Evolutionary conservation across 192 early-diverging fungal genomes (phyloP).

Genomic region (Backusella tarrabulga): DNA sequence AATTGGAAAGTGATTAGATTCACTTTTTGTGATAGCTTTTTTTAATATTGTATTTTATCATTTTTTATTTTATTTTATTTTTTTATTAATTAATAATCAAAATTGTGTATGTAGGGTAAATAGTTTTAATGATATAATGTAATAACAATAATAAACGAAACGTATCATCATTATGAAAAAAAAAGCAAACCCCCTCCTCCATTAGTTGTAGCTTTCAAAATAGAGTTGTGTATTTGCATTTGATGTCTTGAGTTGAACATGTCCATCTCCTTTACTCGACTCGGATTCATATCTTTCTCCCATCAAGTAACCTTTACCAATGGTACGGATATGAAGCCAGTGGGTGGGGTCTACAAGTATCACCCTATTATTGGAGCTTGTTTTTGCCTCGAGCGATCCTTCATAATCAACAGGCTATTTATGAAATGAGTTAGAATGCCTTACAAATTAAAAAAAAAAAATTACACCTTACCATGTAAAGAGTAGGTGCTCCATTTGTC

Average conservation of each 20-base stretch:
- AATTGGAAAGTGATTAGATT: conserved; percentile 1
- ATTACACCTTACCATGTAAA: not conserved
- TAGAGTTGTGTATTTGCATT: not conserved
- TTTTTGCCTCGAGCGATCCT: not conserved
- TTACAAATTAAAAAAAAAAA: not conserved
- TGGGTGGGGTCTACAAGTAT: not conserved
- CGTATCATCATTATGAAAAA: not conserved
- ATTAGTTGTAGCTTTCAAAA: not conserved
- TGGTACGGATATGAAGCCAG: not conserved
- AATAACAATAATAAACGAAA: not conserved
- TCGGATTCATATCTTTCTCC: not conserved
- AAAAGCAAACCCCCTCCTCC: too few relatives aligned
- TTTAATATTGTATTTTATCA: not conserved
- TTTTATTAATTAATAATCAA: not conserved
- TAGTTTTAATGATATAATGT: not conserved
- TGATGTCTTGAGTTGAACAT: not conserved
- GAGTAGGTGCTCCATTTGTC: not conserved
- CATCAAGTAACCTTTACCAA: not conserved
- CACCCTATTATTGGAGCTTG: not conserved
- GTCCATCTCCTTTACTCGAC: not conserved
- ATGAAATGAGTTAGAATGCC: too few relatives aligned
- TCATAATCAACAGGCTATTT: not conserved
- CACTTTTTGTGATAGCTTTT: not conserved
- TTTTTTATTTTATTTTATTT: too few relatives aligned
- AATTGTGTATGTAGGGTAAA: not conserved